Percentiles rank a stretch among this genome's conserved stretches.
These are phyloP conservation scores for Stemphylium vesicarium DNA, from an alignment of 2,329 filamentous ascomycete genomes.

Conservation along the genomic window DNA sequence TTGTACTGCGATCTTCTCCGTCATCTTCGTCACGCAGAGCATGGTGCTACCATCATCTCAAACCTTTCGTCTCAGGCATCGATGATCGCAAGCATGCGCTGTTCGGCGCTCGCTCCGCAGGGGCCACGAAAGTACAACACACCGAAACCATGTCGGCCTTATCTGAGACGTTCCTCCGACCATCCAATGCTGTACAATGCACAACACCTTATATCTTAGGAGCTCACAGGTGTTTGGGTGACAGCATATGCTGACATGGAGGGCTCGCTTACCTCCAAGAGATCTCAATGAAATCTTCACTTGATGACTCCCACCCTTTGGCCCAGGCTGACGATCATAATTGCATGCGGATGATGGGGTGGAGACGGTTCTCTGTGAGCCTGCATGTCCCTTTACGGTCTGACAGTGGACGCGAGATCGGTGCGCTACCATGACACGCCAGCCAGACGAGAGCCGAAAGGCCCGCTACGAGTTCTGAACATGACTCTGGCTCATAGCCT, in stretches of 20 bases:
- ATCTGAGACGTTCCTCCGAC: constrained; percentile 2
- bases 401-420: too few relatives aligned
- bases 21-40: neutral
- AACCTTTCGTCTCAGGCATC: too few relatives aligned
- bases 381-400: too few relatives aligned
- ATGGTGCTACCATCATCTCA: too few relatives aligned
- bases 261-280: too few relatives aligned
- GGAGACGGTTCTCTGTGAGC: too few relatives aligned
- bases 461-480: too few relatives aligned
- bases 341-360: neutral
- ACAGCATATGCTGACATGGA: neutral
- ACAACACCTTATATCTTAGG: neutral
- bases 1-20: neutral
- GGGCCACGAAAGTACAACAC: constrained; percentile 2
- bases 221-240: neutral
- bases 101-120: neutral
- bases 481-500: too few relatives aligned
- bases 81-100: too few relatives aligned
- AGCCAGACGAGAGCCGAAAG: too few relatives aligned
- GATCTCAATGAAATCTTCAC: too few relatives aligned
- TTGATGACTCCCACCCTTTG: neutral
- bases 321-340: constrained; percentile 6
- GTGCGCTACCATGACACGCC: too few relatives aligned
- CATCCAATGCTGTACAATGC: constrained; percentile 4
- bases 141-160: neutral